These are phyloP conservation scores for Hanseniaspora sp. DNA, from an alignment of 1,139 yeast genomes.

Conservation along the genomic window DNA sequence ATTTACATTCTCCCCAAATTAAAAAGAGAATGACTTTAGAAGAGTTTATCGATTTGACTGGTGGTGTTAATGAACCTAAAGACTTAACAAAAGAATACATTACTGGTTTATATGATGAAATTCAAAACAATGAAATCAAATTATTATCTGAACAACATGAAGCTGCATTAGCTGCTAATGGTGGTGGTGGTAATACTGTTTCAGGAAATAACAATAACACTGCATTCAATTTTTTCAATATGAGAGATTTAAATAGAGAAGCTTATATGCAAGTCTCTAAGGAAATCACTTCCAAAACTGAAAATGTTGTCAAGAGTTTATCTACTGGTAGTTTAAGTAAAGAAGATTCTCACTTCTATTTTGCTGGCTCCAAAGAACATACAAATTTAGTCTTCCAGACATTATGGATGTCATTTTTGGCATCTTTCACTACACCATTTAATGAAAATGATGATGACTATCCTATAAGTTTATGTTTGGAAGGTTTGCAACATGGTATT, in stretches of 20 bases:
- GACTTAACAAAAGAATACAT: slow-evolving; percentile 70
- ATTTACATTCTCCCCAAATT: slow-evolving; percentile 78
- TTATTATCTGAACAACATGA: slow-evolving; percentile 90
- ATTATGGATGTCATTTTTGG: slow-evolving; percentile 92
- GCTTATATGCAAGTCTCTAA: slow-evolving; percentile 86
- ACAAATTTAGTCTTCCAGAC: slow-evolving; percentile 89
- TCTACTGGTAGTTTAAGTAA: slow-evolving; percentile 38
- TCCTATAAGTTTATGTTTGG: slow-evolving; percentile 60
- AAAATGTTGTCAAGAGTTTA: slow-evolving; percentile 63
- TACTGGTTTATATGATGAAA: slow-evolving; percentile 60
- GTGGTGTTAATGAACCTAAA: slow-evolving; percentile 88
- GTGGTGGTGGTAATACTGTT: slow-evolving; percentile 37
- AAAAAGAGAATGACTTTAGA: slow-evolving; percentile 79
- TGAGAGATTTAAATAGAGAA: slow-evolving; percentile 66
- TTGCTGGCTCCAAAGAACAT: slow-evolving; percentile 76
- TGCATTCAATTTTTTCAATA: slow-evolving; percentile 57
- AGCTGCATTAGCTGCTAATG: slow-evolving; percentile 46
- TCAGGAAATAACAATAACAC: slow-evolving; percentile 33
- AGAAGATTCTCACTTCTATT: slow-evolving; percentile 30
- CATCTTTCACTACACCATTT: slow-evolving; percentile 88
- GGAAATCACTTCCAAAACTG: slow-evolving; percentile 85
- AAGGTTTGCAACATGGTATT: slow-evolving; percentile 74
- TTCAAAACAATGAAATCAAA: slow-evolving; percentile 73
- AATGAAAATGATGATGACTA: slow-evolving; percentile 70
- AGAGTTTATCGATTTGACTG: slow-evolving; percentile 72